Evolutionary conservation across 805 yeast genomes (phyloP).

Genomic region (Myxozyma udenii): DNA sequence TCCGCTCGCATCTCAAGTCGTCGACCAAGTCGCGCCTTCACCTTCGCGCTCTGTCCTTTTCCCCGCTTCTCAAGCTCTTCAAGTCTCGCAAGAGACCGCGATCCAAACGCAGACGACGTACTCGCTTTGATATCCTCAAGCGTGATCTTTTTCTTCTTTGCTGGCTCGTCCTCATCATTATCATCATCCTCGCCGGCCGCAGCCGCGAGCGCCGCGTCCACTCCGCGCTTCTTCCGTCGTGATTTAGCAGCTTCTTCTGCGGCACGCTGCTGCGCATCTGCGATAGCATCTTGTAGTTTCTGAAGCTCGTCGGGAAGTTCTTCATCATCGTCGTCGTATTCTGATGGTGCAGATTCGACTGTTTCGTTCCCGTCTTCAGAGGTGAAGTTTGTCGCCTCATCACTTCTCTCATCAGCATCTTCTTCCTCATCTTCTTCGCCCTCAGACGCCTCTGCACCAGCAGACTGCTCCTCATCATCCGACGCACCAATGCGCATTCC

Average conservation of each 20-base stretch:
- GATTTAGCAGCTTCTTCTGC: slow-evolving; percentile 5
- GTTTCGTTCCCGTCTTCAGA: slow-evolving; percentile 33
- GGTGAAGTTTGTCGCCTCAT: neutral
- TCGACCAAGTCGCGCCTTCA: slow-evolving; percentile 79
- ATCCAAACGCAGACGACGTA: slow-evolving; percentile 58
- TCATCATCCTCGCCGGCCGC: slow-evolving; percentile 5
- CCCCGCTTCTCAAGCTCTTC: slow-evolving; percentile 35
- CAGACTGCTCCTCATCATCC: slow-evolving; percentile 1
- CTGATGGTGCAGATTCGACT: slow-evolving; percentile 49
- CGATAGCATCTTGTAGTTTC: slow-evolving; percentile 3
- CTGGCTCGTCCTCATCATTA: slow-evolving; percentile 16
- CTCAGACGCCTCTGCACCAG: neutral
- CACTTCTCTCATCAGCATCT: slow-evolving; percentile 1
- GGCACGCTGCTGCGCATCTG: slow-evolving; percentile 6
- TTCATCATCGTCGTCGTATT: slow-evolving; percentile 7
- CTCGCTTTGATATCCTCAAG: slow-evolving; percentile 59
- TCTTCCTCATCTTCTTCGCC: slow-evolving; percentile 7
- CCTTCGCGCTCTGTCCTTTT: slow-evolving; percentile 42
- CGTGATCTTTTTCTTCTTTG: slow-evolving; percentile 40
- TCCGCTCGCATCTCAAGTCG: slow-evolving; percentile 83
- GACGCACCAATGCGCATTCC: slow-evolving; percentile 3
- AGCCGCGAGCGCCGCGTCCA: slow-evolving; percentile 6
- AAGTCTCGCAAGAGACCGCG: slow-evolving; percentile 50
- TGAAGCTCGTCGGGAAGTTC: neutral
- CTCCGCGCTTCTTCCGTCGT: slow-evolving; percentile 8